Evolutionary conservation across 192 early-diverging fungal genomes (phyloP), one percentile per base, ranked within the genome.

Genomic region (Lobosporangium transversale): DNA sequence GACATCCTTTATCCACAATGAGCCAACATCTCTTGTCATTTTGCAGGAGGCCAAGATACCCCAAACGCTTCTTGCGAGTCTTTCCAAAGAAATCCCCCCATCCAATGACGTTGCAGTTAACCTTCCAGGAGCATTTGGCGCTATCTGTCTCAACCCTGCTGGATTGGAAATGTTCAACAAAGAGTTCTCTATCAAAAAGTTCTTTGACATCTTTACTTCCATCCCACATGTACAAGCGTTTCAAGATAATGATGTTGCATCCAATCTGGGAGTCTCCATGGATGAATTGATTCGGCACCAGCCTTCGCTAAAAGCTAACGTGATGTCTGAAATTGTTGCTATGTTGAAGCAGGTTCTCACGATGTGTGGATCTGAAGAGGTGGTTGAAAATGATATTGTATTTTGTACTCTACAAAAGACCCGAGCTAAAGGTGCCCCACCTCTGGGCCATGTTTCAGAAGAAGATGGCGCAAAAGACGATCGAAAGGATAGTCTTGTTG

Each of bases 211-310:
- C 4, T 91, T 99, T 53, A 94, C 92, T 0, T 88, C 87, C 14
- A 81, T 86, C 55, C 89, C 93, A 35, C 90, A 94, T 83, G 70
- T 96, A 9, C 86, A 90, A 14, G 82, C 89, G 5, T 86, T 97
- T 50, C 85, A 89, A 62, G 95, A 96, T 35, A 88, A 87, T 20
- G 95, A 98, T 43, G 87, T 93, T 26, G 92, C 95, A 1, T 87
- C 91, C n/a, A 78, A 87, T 3, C 81, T 97, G 31, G 98, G 96
- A 30, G 88, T 87, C 27, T 85, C 90, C 0, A 87, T 99, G 78
- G 98, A 99, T 67, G 98, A 99, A 71, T 86, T 99, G 23, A 92
- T 98, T 66, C 90, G 98, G 17, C 98, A 99, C 79, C 96, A 98
- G 62, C 95, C 98, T 5, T 73, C 82, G 1, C 80, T 97, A 35